Base-by-base conservation (phyloP, 192 early-diverging fungal genomes). In the Lobulomyces angularis region DNA sequence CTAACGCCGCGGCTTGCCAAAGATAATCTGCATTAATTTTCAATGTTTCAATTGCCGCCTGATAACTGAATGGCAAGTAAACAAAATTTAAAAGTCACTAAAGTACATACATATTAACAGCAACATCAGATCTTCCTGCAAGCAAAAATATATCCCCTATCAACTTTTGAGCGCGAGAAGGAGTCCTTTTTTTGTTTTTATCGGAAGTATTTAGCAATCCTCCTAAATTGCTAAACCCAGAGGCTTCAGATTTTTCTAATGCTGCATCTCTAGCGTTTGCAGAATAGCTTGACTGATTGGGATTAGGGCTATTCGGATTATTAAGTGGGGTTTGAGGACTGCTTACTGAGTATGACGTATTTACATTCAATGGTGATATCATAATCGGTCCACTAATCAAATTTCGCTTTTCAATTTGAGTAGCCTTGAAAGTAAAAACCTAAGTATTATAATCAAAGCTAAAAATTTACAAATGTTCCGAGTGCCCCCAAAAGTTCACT, bases 1-100 rank as follows among this genome's bases (percentile, higher is more conserved):
- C 85, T 52, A 80, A 57, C 0, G 83, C 76, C 23, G 74, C 68
- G 7, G 67, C 83, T 40, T 78, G 69, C 85, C 85, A 88, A 28
- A 79, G 52, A 54, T 67, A 83, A 58, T 88, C 85, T 0, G 56
- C 53, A 33, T 65, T 82, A 4, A 56, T 35, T 52, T 80, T 86
- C 45, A 74, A 64, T 2, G 50, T 48, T 23, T 86, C 85, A 19
- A 86, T 71, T 7, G 80, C 79, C 11, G 55, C 37, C 30, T 64
- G 48, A 45, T 80, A 88, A 30, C 79, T 82, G 43, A 22, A n/a
- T n/a, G n/a, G n/a, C n/a, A n/a, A 21, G 24, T 6, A 46, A 3
- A 30, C 2, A 17, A 19, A 3, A 20, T 18, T 8, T 17, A 34
- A 3, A 9, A 36, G 0, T 8, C 3, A 25, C 2, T 51, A 18